Conservation (phyloP, 805 yeast genomes). For the Saturnispora bothae region DNA sequence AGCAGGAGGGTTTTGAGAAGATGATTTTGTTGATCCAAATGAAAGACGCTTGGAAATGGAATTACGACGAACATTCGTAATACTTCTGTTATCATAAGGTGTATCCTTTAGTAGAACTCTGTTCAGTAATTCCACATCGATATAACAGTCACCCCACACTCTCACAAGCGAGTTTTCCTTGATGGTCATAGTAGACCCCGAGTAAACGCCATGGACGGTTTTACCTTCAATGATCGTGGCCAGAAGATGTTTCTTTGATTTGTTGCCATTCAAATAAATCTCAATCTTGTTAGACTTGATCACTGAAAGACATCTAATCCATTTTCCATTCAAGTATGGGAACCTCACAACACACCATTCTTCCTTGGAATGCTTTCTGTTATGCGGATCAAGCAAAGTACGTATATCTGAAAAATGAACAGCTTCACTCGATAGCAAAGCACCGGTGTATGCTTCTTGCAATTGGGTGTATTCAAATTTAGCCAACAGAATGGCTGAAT, state of each 20-base stretch:
- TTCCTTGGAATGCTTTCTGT: constrained; percentile 31
- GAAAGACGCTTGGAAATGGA: constrained; percentile 22
- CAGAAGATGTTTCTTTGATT: constrained; percentile 40
- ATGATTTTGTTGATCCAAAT: constrained; percentile 19
- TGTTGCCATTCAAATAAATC: constrained; percentile 39
- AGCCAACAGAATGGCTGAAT: constrained; percentile 41
- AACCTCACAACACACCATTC: constrained; percentile 59
- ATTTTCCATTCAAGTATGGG: constrained; percentile 46
- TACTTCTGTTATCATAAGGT: constrained; percentile 8
- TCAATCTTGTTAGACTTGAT: constrained; percentile 42
- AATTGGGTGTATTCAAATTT: constrained; percentile 46
- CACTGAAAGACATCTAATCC: constrained; percentile 46
- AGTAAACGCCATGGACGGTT: constrained; percentile 46
- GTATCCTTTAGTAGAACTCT: constrained; percentile 9
- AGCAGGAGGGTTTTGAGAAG: background rate
- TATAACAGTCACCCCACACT: constrained; percentile 41
- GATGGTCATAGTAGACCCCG: constrained; percentile 46
- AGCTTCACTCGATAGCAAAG: constrained; percentile 48
- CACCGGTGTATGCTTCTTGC: constrained; percentile 58
- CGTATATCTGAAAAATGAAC: constrained; percentile 46
- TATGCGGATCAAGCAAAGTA: constrained; percentile 42
- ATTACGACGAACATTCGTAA: constrained; percentile 6
- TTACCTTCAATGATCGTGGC: constrained; percentile 36
- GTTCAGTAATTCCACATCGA: constrained; percentile 28
- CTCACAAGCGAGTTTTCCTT: constrained; percentile 48